Evolutionary conservation across 257 asterid species (phyloP), one percentile per base, ranked within the genome.

Genomic region (Leptodermis oblonga): DNA sequence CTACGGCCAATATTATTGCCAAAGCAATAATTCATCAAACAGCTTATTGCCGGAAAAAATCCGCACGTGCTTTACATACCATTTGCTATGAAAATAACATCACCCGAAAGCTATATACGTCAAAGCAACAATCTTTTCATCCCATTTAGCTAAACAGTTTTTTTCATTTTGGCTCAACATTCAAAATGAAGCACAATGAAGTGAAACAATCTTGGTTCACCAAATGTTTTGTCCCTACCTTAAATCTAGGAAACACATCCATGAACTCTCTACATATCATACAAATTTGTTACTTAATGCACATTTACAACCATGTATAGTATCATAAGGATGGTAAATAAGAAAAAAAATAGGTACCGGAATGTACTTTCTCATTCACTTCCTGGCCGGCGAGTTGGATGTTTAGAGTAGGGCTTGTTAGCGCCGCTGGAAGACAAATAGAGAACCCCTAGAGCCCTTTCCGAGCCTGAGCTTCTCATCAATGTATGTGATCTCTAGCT

Each of bases 381-480:
- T 30, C 36, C 60, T 66, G 13, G 23, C 30, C 58, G 11, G 60
- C 4, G 22, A 41, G 11, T 4, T n/a, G 26, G 39, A 18, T n/a
- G 22, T 48, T 69, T 49, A 33, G 20, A 15, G 37, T 14, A 41
- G 42, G 45, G 12, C 25, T 70, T 76, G 75, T 62, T 73, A 30
- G 72, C 74, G 73, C 76, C 98, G 85, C 63, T 82, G 75, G 68
- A 92, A 92, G 72, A 92, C 95, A 54, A 90, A 92, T 13, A 90
- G 76, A 30, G 98, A 84, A 18, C 96, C 98, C 79, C 96, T 86
- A 13, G 97, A 92, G 46, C 98, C 98, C 70, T 81, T 86, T n/a
- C 99, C 96, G 13, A 93, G 71, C 67, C 96, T 82, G 70, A 93
- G 78, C 77, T 86, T 86, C 70, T 88, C 92, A n/a, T 93, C 96